A percentile compares a stretch with the other conserved stretches of the same genome.
phyloP scores from a whole-genome alignment of 169 alveolate genomes.

The Perkinsus chesapeaki region DNA sequence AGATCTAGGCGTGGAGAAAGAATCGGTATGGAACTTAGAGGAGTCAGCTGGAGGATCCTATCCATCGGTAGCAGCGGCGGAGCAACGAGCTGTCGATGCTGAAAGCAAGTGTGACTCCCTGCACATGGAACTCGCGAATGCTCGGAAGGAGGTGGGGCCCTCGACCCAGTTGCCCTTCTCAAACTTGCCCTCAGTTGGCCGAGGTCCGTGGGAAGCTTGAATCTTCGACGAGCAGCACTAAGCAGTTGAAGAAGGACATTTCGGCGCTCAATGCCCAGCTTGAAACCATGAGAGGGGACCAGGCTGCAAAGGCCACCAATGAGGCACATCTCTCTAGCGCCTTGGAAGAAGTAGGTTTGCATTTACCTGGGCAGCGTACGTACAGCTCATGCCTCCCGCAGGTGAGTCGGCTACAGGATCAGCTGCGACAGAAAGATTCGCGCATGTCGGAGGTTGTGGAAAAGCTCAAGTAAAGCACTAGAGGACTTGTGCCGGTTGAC shows the following conservation, averaged over 20 bases:
- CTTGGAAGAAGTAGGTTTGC: background rate
- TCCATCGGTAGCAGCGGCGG: background rate
- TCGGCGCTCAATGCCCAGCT: background rate
- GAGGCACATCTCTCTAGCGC: background rate
- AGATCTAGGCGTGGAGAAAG: background rate
- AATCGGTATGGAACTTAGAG: too few species aligned
- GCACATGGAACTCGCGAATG: background rate
- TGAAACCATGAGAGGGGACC: background rate
- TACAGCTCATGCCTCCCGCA: too few species aligned
- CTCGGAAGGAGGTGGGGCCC: background rate
- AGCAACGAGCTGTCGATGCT: background rate
- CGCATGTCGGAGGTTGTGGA: background rate
- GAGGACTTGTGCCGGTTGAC: too few species aligned
- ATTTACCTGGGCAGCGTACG: too few species aligned
- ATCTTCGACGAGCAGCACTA: background rate
- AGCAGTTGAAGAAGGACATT: background rate
- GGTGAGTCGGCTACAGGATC: background rate
- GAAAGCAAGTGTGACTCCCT: background rate
- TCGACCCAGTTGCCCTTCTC: background rate
- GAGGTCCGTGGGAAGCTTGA: background rate
- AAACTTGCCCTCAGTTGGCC: background rate
- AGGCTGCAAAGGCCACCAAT: background rate
- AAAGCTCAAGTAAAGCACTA: background rate
- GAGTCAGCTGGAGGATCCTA: too few species aligned
- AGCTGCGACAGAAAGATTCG: background rate